Base-by-base conservation (phyloP, 371 early-diverging fungal species). In the Batkoa obscura region DNA sequence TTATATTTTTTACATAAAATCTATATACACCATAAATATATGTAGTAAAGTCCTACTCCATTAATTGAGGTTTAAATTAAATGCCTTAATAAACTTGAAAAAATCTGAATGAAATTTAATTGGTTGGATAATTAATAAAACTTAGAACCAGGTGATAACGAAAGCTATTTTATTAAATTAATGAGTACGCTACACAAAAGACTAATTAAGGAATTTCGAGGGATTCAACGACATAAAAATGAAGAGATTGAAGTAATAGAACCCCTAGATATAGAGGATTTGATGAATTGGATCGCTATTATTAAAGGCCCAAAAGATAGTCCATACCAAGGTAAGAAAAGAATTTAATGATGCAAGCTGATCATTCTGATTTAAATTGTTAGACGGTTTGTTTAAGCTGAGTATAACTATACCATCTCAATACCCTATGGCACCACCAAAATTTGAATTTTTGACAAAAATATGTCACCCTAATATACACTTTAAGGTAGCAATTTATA, bases 281-380 rank as follows among this genome's bases (percentile, higher is more conserved):
- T 98, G 32, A 72, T 86, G 37, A 67, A 69, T 30, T 99, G 98
- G 99, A 72, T 72, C 38, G 96, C 93, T 2, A 71, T 80, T 48
- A 62, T 99, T 43, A 71, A 72, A 1, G 94, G 94, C 4, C 81
- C 88, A 5, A 60, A 68, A 5, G 88, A 81, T 47, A 83, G 91
- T 42, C 83, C 91, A 3, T 99, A 94, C 64, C 79, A 85, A 67
- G 79, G 78, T 75, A 55, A 57, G 54, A 62, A 71, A 67, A 39
- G 62, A 65, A 3, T 62, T 72, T n/a, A 36, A 58, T 66, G 55
- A 30, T 68, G 17, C 71, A 68, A n/a, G n/a, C n/a, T n/a, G 55
- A 64, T 69, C 34, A 55, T 57, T 15, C 51, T 64, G 2, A 62
- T 74, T 15, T 54, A 69, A 15, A 64, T 62, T 12, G 52, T 1